Conservation (phyloP, 257 asterid species). For the Salvia hispanica region DNA sequence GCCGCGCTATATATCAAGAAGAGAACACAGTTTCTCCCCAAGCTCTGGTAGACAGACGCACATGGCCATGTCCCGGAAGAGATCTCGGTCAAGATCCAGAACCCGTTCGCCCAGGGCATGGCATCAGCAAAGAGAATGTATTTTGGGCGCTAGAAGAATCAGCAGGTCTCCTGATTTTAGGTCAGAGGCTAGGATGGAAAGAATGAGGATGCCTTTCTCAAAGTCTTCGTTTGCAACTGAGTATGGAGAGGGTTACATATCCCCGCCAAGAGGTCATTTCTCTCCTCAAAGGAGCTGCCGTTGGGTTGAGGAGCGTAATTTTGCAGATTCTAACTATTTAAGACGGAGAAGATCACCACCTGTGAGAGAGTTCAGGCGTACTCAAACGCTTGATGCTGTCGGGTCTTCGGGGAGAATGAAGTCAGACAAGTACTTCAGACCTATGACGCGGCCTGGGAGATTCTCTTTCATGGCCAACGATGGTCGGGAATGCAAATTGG, state of each 20-base stretch:
- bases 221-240: slow-evolving; percentile 57
- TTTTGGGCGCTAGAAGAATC: slow-evolving; percentile 43
- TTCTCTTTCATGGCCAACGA: slow-evolving; percentile 35
- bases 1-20: slow-evolving; percentile 49
- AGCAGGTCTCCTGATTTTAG: slow-evolving; percentile 74
- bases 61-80: slow-evolving; percentile 42
- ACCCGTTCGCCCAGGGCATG: slow-evolving; percentile 75
- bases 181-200: slow-evolving; percentile 56
- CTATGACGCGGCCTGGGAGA: slow-evolving; percentile 42
- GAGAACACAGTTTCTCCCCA: slow-evolving; percentile 58
- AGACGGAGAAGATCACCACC: slow-evolving; percentile 70
- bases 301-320: slow-evolving; percentile 50
- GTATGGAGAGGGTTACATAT: slow-evolving; percentile 48
- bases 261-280: slow-evolving; percentile 58
- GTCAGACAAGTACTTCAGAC: slow-evolving; percentile 51
- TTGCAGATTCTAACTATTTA: slow-evolving; percentile 37
- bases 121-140: slow-evolving; percentile 58
- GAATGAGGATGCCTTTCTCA: slow-evolving; percentile 46
- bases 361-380: slow-evolving; percentile 42
- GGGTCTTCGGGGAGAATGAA: slow-evolving; percentile 48
- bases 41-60: slow-evolving; percentile 44
- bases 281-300: slow-evolving; percentile 52
- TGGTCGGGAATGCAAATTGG: slow-evolving; percentile 38
- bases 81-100: slow-evolving; percentile 79
- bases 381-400: slow-evolving; percentile 45